phyloP scores from a whole-genome alignment of 257 asterid species.

The Solanum ossicruentum region DNA sequence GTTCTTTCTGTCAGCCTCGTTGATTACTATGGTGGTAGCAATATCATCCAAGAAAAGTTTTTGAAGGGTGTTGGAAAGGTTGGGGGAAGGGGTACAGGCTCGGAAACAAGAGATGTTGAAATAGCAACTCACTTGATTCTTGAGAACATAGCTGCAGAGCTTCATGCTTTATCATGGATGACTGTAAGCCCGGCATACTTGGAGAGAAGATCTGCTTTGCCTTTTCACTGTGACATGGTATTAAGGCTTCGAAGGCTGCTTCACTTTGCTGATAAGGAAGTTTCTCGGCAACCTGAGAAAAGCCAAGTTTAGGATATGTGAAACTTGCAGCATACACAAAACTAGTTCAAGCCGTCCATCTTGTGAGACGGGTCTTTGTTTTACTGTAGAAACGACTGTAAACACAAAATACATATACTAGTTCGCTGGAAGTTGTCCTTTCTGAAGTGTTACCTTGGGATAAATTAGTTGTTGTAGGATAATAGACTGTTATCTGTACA shows the following conservation, averaged over 20 bases:
- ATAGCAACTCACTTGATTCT: slow-evolving; percentile 55
- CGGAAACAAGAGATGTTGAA: slow-evolving; percentile 57
- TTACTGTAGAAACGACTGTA: not conserved
- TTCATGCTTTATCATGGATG: slow-evolving; percentile 98
- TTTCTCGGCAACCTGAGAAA: slow-evolving; percentile 61
- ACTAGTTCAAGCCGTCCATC: not conserved
- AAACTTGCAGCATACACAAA: not conserved
- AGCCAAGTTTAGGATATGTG: slow-evolving; percentile 13
- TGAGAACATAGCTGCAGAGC: slow-evolving; percentile 81
- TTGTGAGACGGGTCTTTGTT: not conserved
- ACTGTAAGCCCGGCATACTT: slow-evolving; percentile 80
- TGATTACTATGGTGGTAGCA: slow-evolving; percentile 78
- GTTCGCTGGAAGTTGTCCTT: not conserved
- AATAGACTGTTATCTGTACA: not conserved
- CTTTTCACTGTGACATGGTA: slow-evolving; percentile 93
- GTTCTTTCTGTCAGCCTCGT: slow-evolving; percentile 69
- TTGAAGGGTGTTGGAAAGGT: slow-evolving; percentile 39
- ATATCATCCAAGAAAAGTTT: slow-evolving; percentile 40
- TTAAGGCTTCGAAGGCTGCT: slow-evolving; percentile 88
- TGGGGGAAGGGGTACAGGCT: slow-evolving; percentile 40
- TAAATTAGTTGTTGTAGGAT: not conserved
- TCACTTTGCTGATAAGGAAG: slow-evolving; percentile 88
- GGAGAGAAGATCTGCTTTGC: slow-evolving; percentile 83
- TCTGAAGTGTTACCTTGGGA: not conserved
- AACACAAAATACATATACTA: not conserved